Evolutionary conservation across 352 stramenopile species (phyloP), one percentile per base, ranked within the genome.

Genomic region (Globisporangium spiculum): DNA sequence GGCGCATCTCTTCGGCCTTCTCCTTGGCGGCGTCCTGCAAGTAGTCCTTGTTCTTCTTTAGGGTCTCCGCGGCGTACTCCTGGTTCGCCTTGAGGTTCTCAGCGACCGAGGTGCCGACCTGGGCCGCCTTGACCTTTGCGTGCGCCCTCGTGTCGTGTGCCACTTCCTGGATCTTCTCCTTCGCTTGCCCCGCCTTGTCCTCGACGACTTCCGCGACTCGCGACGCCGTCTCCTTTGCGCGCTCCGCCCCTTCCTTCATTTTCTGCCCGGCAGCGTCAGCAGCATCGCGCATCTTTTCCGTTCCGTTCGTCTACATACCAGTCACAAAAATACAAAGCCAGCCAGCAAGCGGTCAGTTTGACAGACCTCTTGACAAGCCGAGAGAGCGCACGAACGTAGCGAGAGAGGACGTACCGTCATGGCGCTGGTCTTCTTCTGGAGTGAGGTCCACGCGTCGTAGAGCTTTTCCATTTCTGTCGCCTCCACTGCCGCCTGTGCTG

Each of bases 101-200:
- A 0, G 44, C 44, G 44, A 52, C 44, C 18, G 44, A 12, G 44
- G 18, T 22, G 44, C 44, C 44, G 18, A 52, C 44, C 18, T 52
- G 44, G 18, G 44, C 44, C 1, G 44, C 44, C 18, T 52, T 52
- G 18, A 52, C 44, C 68, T 80, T 75, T 18, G 75, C 55, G 53
- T 69, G 69, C 59, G 65, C 65, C 48, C 76, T 75, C 62, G 73
- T 48, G 46, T 68, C 77, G 59, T 73, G 56, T 24, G 63, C 55
- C 7, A 66, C 60, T 26, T 70, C 61, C 44, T 78, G 65, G 4
- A 86, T 27, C 65, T 76, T 77, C 38, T 83, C 70, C 55, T 73
- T 74, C 8, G 63, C 56, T 9, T 48, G 32, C 20, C 66, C 56
- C 38, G 67, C 57, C 48, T 70, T 71, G 41, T 68, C 53, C 48